Evolutionary conservation across 257 asterid species (phyloP), one percentile per base, ranked within the genome.

Genomic region (Nyctanthes arbortristis): DNA sequence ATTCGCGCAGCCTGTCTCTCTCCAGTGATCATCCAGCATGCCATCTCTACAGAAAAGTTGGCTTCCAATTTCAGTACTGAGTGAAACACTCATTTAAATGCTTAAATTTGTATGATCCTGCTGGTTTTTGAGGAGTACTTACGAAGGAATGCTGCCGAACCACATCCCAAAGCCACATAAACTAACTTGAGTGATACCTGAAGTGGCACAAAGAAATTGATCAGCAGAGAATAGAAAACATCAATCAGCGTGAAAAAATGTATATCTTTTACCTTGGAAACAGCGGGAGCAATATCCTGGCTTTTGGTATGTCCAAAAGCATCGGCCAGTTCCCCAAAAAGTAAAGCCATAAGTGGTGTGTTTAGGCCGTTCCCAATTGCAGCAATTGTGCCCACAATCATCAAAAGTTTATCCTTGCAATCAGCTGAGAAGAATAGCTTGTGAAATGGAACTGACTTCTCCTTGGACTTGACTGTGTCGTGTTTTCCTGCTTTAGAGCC

Each of bases 1-100:
- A 92, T 88, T 49, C 96, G 67, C 1, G 91, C 89, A 4, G 96
- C 93, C 78, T 92, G 98, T 55, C 98, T 84, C 78, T 92, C 98
- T 39, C 98, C 98, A 0, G 94, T 84, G 71, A 92, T 80, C 96
- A 92, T 92, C 98, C 98, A 92, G 61, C 94, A 89, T 6, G 94
- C 64, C 72, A 92, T 86, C 96, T 92, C 97, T 91, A 74, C 34
- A 77, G 54, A 40, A 16, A 22, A 47, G 7, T 4, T n/a, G 28
- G 10, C 12, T 14, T 16, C 5, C 20, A 45, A n/a, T 45, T 8
- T 25, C 29, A 45, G 8, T 7, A n/a, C 16, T 20, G 22, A 20
- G 61, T 4, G 29, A 34, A 33, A 5, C 16, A 24, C 20, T 5
- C n/a, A 39, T 3, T 47, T 22, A 29, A 18, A 31, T 10, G 18